Base-by-base conservation (phyloP, 73 alveolate genomes). In the Paramecium sonneborni region DNA sequence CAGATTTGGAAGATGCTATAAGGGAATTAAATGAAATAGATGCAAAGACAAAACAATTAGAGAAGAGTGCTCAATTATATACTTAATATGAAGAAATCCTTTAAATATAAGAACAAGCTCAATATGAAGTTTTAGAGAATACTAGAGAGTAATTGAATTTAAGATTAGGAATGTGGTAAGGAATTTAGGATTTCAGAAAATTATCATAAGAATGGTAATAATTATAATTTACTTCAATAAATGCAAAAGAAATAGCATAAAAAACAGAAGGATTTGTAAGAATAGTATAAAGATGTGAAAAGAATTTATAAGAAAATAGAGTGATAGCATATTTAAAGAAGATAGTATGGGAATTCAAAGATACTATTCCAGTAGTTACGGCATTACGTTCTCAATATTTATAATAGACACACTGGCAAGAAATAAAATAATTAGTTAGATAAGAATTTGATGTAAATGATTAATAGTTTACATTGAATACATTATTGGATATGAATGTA, bases 331-430 rank as follows among this genome's bases (percentile, higher is more conserved):
- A 96, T 46, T 95, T 97, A 8, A 93, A 95, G 92, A 57, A 91
- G 44, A 76, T 96, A 34, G 99, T 97, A 6, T 93, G 87, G 93
- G 95, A 94, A 30, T 97, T 96, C 85, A 97, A 94, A 90, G 99
- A 95, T 46, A 95, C 99, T 6, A 97, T 97, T 96, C 99, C 99
- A 38, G 97, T 97, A 0, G 99, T 97, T 3, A 94, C 93, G 14
- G 97, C 99, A 4, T 48, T 96, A 84, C 93, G 99, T 70, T 94
- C 95, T 58, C 93, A 84, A 43, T 86, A 94, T 70, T 79, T 96
- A 44, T 56, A 93, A 43, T 94, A 90, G 46, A 85, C 82, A 74
- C 99, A 96, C 76, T 94, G 98, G 97, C 62, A 57, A 56, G 97
- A 94, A 55, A 96, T 96, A 26, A 95, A 96, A 70, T 97, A 94